These are phyloP conservation scores for Scenedesmus sp. DNA, from an alignment of 163 green algal genomes.

Conservation along the genomic window DNA sequence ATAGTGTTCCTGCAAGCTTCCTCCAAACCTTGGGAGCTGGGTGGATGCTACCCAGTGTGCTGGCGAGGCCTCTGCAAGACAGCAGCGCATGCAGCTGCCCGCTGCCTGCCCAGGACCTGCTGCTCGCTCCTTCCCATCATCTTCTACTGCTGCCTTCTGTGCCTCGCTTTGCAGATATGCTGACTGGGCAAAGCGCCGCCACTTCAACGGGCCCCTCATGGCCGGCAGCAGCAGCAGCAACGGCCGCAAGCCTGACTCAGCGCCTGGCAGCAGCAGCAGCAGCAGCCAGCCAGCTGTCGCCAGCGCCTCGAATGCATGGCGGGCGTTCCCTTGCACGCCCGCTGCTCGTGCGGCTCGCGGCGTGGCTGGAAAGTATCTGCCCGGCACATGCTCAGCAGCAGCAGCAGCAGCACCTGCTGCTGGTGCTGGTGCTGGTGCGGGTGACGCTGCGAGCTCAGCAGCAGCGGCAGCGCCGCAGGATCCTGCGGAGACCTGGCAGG, in stretches of 20 bases:
- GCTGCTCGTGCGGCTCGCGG: neutral
- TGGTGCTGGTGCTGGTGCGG: neutral
- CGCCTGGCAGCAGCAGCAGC: neutral
- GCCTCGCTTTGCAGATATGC: constrained; percentile 26
- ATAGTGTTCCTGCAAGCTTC: too few relatives aligned
- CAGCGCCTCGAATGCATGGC: constrained; percentile 19
- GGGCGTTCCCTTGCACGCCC: neutral
- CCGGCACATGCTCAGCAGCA: neutral
- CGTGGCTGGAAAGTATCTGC: constrained; percentile 6
- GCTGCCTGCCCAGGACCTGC: neutral
- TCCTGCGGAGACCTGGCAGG: neutral
- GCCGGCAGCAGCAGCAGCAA: constrained; percentile 29
- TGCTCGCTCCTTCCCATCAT: neutral
- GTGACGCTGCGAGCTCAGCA: neutral
- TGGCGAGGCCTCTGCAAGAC: too few relatives aligned
- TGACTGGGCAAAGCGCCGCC: constrained; percentile 52
- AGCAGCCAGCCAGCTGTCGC: neutral
- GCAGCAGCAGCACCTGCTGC: constrained; percentile 14
- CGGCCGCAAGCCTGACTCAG: neutral
- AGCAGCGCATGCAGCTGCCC: too few relatives aligned
- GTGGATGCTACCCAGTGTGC: too few relatives aligned
- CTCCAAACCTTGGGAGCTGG: too few relatives aligned
- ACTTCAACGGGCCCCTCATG: constrained; percentile 52
- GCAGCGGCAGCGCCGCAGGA: constrained; percentile 1
- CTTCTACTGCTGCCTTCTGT: neutral